Base-by-base conservation (phyloP, 202 grass and related monocot species). In the Digitaria exilis region DNA sequence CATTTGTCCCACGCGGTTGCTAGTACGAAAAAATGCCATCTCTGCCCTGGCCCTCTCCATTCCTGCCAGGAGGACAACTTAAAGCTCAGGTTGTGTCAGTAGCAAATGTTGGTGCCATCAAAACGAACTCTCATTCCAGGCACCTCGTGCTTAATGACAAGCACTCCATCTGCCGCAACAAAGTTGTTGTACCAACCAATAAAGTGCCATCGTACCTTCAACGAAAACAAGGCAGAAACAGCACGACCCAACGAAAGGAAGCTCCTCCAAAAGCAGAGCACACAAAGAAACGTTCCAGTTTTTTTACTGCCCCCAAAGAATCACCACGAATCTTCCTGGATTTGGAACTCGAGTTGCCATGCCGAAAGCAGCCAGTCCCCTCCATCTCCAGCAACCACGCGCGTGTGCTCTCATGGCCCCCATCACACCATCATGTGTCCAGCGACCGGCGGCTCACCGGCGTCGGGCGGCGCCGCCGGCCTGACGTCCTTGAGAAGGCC, bases 401-500 rank as follows among this genome's bases (percentile, higher is more conserved):
- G 14, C 25, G n/a, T 18, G 14, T 16, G 52, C 49, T 21, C 19
- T 55, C 17, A 9, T 14, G 19, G 42, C 14, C n/a, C n/a, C 25
- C 37, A 9, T 13, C 52, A 34, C 1, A 2, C 21, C 46, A 32
- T 84, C 48, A 75, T 29, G 70, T 9, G 5, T 1, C 65, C 31
- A 28, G 3, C 12, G 59, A 30, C 46, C 7, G 41, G 67, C 67
- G 14, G 48, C 37, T 61, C 34, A 9, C 14, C 51, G 29, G 37
- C 42, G 4, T 3, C 15, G 0, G 30, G 0, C 14, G 52, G 5
- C 1, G 80, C 28, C 54, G 76, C 21, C 18, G 88, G 62, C 50
- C 83, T 80, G 71, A 94, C 24, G 76, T 97, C 94, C 82, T 97
- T 97, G 59, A 97, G 86, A 35, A 94, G 84, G 1, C 91, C 94